These are phyloP conservation scores for Austroboletus novae-zelandiae DNA, from an alignment of 1,284 basidiomycete genomes.

Conservation along the genomic window DNA sequence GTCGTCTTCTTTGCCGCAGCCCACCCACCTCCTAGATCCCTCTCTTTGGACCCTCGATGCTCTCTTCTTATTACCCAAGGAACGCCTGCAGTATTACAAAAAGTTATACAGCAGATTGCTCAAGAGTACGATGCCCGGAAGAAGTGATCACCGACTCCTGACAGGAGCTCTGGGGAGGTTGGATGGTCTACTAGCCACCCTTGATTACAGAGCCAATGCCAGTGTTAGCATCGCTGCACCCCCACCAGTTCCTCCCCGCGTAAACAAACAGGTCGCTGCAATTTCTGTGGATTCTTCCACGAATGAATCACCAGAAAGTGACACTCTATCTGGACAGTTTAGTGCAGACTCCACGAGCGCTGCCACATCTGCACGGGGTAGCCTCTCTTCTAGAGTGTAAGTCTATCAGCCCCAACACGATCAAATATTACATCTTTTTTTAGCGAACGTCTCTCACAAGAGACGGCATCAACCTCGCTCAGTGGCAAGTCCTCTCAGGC, in stretches of 20 bases:
- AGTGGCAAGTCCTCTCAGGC: constrained; percentile 50
- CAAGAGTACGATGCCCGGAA: constrained; percentile 85
- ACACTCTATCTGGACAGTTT: constrained; percentile 22
- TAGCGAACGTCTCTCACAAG: constrained; percentile 60
- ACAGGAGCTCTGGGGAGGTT: constrained; percentile 80
- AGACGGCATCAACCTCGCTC: constrained; percentile 54
- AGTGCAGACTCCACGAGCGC: constrained; percentile 41
- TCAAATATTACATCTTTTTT: constrained; percentile 2
- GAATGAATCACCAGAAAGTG: constrained; percentile 5
- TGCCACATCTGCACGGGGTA: constrained; percentile 48
- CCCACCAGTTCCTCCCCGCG: constrained; percentile 25
- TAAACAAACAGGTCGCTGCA: constrained; percentile 47
- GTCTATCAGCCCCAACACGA: constrained; percentile 22
- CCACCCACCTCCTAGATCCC: constrained; percentile 37
- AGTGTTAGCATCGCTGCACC: constrained; percentile 37
- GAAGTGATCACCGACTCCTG: constrained; percentile 85
- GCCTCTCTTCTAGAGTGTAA: constrained; percentile 56
- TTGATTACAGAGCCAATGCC: constrained; percentile 58
- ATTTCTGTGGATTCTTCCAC: constrained; percentile 33
- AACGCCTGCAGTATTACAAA: constrained; percentile 88
- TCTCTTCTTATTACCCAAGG: constrained; percentile 84
- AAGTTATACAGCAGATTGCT: constrained; percentile 87
- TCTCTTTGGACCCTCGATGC: constrained; percentile 82
- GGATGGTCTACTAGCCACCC: constrained; percentile 66
- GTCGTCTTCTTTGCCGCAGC: constrained; percentile 42